A percentile compares a stretch with the other conserved stretches of the same genome.
These are phyloP conservation scores for Drosera spatulata DNA, from an alignment of 179 eudicot species.

Conservation along the genomic window DNA sequence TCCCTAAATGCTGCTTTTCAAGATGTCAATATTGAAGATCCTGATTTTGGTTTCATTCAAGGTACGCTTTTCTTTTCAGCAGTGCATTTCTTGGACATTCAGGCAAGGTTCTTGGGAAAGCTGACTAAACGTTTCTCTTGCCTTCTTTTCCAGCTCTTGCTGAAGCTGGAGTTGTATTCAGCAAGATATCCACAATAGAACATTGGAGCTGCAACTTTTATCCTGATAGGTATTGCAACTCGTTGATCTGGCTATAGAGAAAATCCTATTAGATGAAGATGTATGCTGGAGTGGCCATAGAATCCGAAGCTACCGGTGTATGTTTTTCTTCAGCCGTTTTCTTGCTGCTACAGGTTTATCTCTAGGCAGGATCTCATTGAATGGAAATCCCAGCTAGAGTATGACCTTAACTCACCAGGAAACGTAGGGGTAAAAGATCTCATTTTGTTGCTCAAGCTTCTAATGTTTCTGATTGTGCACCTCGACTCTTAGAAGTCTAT, in stretches of 20 bases:
- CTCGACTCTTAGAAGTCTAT: too few species aligned
- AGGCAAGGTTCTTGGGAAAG: not conserved
- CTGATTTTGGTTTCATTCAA: conserved; percentile 73
- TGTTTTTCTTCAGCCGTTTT: not conserved
- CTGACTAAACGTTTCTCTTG: conserved; percentile 7
- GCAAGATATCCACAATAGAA: conserved; percentile 43
- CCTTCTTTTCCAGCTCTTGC: conserved; percentile 56
- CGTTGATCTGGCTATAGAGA: not conserved
- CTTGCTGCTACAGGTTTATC: conserved; percentile 36
- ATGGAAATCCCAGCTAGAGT: conserved; percentile 90
- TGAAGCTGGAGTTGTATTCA: conserved; percentile 66
- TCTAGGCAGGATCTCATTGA: conserved; percentile 70
- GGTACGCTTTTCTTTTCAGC: conserved; percentile 27
- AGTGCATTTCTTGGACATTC: not conserved
- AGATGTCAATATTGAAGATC: conserved; percentile 52
- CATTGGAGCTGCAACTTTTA: conserved; percentile 28
- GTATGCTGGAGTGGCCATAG: not conserved
- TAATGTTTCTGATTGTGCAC: not conserved
- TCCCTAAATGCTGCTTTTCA: conserved; percentile 57
- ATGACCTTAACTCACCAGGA: conserved; percentile 38
- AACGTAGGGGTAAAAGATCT: conserved; percentile 38
- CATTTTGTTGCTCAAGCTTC: conserved; percentile 3
- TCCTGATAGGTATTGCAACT: conserved; percentile 63
- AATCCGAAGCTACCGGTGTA: too few species aligned
- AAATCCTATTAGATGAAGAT: not conserved